A percentile compares a stretch with the other conserved stretches of the same genome.
phyloP scores from a whole-genome alignment of 345 rosid genomes.

The Rubroshorea leprosula region DNA sequence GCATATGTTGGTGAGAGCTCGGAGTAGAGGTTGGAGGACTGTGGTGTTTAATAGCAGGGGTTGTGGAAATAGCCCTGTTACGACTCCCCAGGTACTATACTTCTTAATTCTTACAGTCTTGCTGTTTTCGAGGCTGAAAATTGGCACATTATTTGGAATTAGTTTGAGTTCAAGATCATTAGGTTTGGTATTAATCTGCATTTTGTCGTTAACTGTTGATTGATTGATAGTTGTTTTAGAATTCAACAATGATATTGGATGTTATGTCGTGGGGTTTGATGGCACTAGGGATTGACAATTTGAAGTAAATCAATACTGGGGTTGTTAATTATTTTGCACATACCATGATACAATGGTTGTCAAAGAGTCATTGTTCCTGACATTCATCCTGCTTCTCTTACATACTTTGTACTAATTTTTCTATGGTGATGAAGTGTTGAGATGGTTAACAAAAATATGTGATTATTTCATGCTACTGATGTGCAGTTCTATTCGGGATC shows the following conservation, averaged over 20 bases:
- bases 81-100: constrained; percentile 66
- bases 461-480: constrained; percentile 15
- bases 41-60: constrained; percentile 92
- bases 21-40: constrained; percentile 69
- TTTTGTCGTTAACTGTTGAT: too few relatives aligned
- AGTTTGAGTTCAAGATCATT: too few relatives aligned
- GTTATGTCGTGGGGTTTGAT: neutral
- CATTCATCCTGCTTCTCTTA: too few relatives aligned
- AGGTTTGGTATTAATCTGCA: too few relatives aligned
- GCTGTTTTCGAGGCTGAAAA: neutral
- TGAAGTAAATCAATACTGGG: too few relatives aligned
- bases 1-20: constrained; percentile 63
- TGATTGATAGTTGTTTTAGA: neutral
- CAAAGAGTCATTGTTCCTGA: too few relatives aligned
- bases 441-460: neutral
- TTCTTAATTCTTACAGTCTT: neutral
- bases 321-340: too few relatives aligned
- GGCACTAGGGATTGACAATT: neutral
- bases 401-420: neutral
- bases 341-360: too few relatives aligned
- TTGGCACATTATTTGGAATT: too few relatives aligned
- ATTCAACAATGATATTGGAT: neutral
- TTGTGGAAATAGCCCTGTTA: constrained; percentile 78
- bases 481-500: constrained; percentile 95
- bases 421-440: neutral